Base-by-base conservation (phyloP, 345 rosid genomes). In the Durio zibethinus region DNA sequence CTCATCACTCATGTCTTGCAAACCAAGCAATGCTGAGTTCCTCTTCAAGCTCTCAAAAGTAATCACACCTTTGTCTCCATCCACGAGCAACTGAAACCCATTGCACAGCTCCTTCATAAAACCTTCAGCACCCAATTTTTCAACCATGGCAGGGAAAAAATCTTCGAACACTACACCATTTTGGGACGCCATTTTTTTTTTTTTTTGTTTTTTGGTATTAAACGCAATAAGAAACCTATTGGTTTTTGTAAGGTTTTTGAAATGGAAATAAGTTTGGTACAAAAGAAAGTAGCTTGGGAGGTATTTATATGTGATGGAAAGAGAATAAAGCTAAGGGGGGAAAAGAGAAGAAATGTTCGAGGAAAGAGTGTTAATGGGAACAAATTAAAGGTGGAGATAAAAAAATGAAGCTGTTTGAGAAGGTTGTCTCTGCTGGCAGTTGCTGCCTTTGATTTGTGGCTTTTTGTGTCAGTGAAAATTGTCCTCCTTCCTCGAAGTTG, bases 91-190 rank as follows among this genome's bases (percentile, higher is more conserved):
- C 7, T 79, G 79, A 74, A 90, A 90, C 62, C 94, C 94, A 7
- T 85, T 87, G 9, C 61, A 72, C 5, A 90, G 72, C 86, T 90
- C 92, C 67, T 80, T 79, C 92, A 90, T 90, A 47, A 90, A 87
- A 42, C 92, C 94, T 0, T 87, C 89, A 0, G 89, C 80, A 0
- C 94, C 94, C 15, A 90, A 33, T 70, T 74, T 83, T 80, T 87
- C 89, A 23, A 87, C 84, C 94, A 90, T 90, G 38, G 87, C 78
- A 2, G 92, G 90, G 70, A 88, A 88, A 61, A 76, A 85, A 77
- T 88, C 92, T 29, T 90, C 89, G 27, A 90, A 90, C 52, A 79
- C 85, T 5, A 86, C 62, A 29, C 76, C 80, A 16, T 70, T 82
- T 50, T 48, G 27, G 29, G 66, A 42, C n/a, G 59, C 61, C 90